phyloP scores from a whole-genome alignment of 345 rosid genomes.

The Ceriops zippeliana region DNA sequence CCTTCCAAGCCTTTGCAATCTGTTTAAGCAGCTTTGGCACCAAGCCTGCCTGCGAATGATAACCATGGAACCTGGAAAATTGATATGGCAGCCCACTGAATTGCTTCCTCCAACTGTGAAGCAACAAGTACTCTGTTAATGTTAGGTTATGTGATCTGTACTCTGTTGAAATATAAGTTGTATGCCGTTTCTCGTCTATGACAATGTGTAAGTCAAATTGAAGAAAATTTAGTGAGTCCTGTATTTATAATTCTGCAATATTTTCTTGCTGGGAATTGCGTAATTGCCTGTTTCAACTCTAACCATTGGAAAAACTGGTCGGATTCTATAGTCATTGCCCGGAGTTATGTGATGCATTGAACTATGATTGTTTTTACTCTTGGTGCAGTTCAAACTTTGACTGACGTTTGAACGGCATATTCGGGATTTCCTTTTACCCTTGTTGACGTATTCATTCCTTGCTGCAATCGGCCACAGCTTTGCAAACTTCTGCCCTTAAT shows the following conservation, averaged over 20 bases:
- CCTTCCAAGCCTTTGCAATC: conserved; percentile 88
- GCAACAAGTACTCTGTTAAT: conserved; percentile 6
- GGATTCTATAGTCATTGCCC: neutral
- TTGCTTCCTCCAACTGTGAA: conserved; percentile 16
- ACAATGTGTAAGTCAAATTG: conserved; percentile 1
- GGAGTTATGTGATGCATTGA: neutral
- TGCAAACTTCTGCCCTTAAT: too few relatives aligned
- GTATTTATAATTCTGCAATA: neutral
- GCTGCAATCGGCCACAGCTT: too few relatives aligned
- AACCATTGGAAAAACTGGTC: neutral
- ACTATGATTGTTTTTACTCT: neutral
- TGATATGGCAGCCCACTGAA: conserved; percentile 1
- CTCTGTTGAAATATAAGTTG: conserved; percentile 18
- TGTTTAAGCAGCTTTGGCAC: conserved; percentile 97
- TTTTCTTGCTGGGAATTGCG: neutral
- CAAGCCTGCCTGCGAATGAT: conserved; percentile 87
- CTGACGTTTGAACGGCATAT: too few relatives aligned
- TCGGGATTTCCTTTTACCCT: neutral
- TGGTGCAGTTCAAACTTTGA: neutral
- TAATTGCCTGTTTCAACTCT: neutral
- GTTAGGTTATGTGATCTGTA: neutral
- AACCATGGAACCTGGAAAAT: neutral
- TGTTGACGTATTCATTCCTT: neutral
- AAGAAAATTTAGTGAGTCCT: conserved; percentile 7
- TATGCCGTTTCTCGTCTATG: conserved; percentile 6